Conservation (phyloP, 805 yeast species). For the Wickerhamomyces pijperi region DNA sequence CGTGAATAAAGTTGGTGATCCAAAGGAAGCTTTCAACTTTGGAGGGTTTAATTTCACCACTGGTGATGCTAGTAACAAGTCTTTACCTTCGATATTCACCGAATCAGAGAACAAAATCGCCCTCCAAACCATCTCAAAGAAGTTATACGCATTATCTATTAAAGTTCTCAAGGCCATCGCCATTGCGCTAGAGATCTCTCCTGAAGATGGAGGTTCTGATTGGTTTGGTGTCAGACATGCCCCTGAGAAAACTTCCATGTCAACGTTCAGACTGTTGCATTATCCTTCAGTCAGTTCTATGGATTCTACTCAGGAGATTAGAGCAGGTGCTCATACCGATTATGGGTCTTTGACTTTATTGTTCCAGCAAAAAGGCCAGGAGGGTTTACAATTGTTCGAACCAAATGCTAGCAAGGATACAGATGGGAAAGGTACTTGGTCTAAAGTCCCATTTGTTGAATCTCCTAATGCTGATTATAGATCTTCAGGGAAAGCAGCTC, state of each 20-base stretch:
- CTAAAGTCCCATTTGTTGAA: constrained; percentile 50
- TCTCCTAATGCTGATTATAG: constrained; percentile 23
- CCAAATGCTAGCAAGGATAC: constrained; percentile 16
- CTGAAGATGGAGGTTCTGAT: constrained; percentile 33
- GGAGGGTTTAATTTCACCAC: constrained; percentile 38
- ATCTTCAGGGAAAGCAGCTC: constrained; percentile 40
- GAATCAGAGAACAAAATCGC: constrained; percentile 29
- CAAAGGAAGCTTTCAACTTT: constrained; percentile 63
- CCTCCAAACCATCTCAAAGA: constrained; percentile 28
- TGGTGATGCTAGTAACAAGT: constrained; percentile 27
- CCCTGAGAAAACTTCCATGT: constrained; percentile 41
- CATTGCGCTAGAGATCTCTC: constrained; percentile 50
- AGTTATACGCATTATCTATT: constrained; percentile 38
- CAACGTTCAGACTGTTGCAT: constrained; percentile 59
- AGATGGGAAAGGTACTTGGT: constrained; percentile 34
- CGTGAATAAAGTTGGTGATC: constrained; percentile 33
- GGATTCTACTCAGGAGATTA: constrained; percentile 41
- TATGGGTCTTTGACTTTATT: constrained; percentile 67
- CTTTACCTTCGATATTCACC: constrained; percentile 31
- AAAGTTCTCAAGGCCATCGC: constrained; percentile 47
- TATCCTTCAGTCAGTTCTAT: constrained; percentile 39
- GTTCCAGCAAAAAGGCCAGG: constrained; percentile 60
- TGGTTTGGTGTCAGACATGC: constrained; percentile 59
- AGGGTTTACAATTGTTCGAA: constrained; percentile 59
- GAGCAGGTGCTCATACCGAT: constrained; percentile 86